These are phyloP conservation scores for Fragaria ananassa DNA, from an alignment of 306 rosid genomes.

Conservation along the genomic window DNA sequence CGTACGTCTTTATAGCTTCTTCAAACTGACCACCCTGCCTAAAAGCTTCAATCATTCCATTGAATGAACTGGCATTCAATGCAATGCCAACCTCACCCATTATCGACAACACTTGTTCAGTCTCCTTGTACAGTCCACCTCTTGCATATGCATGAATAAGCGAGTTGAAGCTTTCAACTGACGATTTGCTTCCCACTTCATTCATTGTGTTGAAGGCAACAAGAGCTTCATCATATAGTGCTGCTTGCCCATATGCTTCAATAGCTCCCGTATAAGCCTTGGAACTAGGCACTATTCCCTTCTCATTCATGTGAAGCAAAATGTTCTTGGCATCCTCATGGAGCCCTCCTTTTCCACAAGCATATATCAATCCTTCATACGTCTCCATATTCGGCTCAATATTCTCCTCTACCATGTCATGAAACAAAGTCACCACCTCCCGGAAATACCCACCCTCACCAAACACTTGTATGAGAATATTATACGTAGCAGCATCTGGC, in stretches of 20 bases:
- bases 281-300: slow-evolving; percentile 74
- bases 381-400: slow-evolving; percentile 91
- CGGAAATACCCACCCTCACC: slow-evolving; percentile 96
- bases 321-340: slow-evolving; percentile 79
- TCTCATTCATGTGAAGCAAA: slow-evolving; percentile 62
- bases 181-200: slow-evolving; percentile 74
- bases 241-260: slow-evolving; percentile 89
- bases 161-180: slow-evolving; percentile 70
- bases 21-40: slow-evolving; percentile 86
- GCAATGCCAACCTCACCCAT: slow-evolving; percentile 59
- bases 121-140: slow-evolving; percentile 84
- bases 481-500: slow-evolving; percentile 84
- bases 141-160: slow-evolving; percentile 63
- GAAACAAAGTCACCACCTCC: slow-evolving; percentile 96
- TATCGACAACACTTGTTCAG: slow-evolving; percentile 51
- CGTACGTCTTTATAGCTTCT: slow-evolving; percentile 73
- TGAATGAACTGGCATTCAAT: slow-evolving; percentile 62
- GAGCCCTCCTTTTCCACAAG: slow-evolving; percentile 97
- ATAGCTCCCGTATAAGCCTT: slow-evolving; percentile 74
- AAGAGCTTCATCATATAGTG: slow-evolving; percentile 82
- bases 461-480: slow-evolving; percentile 88
- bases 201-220: slow-evolving; percentile 94
- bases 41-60: slow-evolving; percentile 75
- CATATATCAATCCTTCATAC: slow-evolving; percentile 79
- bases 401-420: slow-evolving; percentile 92